Evolutionary conservation across 2,329 filamentous ascomycete genomes (phyloP).

Genomic region (Aspergillus melleus): DNA sequence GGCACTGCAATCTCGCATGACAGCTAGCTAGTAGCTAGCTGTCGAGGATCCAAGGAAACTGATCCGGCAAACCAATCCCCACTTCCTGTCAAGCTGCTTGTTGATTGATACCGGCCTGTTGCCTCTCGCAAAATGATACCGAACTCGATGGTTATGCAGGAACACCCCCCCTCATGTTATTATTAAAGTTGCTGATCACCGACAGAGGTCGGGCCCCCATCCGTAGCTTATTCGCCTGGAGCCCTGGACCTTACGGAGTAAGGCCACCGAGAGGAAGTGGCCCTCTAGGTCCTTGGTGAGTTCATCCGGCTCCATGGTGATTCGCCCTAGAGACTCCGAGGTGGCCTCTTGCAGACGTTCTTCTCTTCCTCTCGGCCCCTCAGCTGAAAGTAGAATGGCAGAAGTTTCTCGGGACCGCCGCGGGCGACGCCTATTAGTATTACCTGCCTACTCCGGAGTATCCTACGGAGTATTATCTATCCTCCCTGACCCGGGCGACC

Average conservation of each 20-base stretch:
- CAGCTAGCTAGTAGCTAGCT: slow-evolving; percentile 1
- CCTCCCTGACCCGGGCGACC: not conserved
- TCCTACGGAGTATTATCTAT: too few species aligned
- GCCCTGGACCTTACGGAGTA: not conserved
- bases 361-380: slow-evolving; percentile 3
- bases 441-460: too few species aligned
- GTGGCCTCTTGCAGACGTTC: slow-evolving; percentile 6
- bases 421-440: slow-evolving; percentile 3
- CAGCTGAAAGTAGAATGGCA: slow-evolving; percentile 2
- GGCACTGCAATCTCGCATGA: slow-evolving; percentile 23
- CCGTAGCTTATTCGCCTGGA: slow-evolving; percentile 13
- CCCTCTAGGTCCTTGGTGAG: not conserved
- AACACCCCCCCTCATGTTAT: slow-evolving; percentile 17
- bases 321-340: not conserved
- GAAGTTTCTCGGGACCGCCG: slow-evolving; percentile 4
- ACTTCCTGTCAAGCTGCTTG: not conserved
- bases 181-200: slow-evolving; percentile 24
- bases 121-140: slow-evolving; percentile 11
- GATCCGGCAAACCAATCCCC: not conserved
- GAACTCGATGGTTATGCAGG: slow-evolving; percentile 19
- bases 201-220: slow-evolving; percentile 9
- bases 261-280: not conserved
- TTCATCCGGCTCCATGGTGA: not conserved
- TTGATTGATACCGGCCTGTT: not conserved
- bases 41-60: not conserved